A percentile compares a stretch with the other conserved stretches of the same genome.
phyloP scores from a whole-genome alignment of 208 protist species.

The Wallacemonas sp. region DNA sequence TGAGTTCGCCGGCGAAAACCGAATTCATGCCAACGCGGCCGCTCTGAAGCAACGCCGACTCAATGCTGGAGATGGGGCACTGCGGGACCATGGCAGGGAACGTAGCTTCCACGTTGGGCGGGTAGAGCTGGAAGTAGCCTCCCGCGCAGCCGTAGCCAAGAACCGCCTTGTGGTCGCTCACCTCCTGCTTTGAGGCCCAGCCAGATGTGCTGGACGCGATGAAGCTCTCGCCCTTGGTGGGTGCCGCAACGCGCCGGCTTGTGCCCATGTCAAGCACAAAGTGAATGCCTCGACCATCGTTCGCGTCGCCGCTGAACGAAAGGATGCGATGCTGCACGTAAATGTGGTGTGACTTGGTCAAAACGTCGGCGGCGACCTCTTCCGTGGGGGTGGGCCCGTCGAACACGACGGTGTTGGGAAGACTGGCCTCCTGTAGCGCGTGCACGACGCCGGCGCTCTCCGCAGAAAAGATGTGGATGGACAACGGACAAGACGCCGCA shows the following conservation, averaged over 20 bases:
- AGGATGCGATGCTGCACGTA: constrained; percentile 45
- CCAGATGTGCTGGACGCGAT: constrained; percentile 59
- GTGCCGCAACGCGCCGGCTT: constrained; percentile 40
- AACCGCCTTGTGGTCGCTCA: constrained; percentile 54
- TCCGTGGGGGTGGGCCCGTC: constrained; percentile 41
- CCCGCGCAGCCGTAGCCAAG: constrained; percentile 27
- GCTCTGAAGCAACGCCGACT: constrained; percentile 81
- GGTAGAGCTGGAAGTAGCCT: constrained; percentile 81
- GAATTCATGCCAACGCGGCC: constrained; percentile 24
- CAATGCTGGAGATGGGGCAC: constrained; percentile 46
- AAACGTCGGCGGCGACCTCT: constrained; percentile 9
- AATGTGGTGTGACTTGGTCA: constrained; percentile 41
- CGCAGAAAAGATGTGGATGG: constrained; percentile 73
- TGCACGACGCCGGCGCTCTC: constrained; percentile 57
- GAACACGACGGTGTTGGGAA: constrained; percentile 58
- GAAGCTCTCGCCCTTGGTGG: constrained; percentile 75
- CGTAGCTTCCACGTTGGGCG: constrained; percentile 37
- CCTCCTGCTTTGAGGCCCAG: constrained; percentile 69
- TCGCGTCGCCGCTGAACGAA: constrained; percentile 35
- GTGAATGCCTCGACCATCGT: constrained; percentile 41
- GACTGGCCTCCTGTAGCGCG: constrained; percentile 35
- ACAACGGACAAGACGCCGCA: constrained; percentile 26
- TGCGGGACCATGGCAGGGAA: constrained; percentile 36
- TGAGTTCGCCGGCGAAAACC: constrained; percentile 31
- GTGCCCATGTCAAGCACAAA: constrained; percentile 85